Evolutionary conservation across 2,329 filamentous ascomycete genomes (phyloP).

Genomic region (Xylaria sp.): DNA sequence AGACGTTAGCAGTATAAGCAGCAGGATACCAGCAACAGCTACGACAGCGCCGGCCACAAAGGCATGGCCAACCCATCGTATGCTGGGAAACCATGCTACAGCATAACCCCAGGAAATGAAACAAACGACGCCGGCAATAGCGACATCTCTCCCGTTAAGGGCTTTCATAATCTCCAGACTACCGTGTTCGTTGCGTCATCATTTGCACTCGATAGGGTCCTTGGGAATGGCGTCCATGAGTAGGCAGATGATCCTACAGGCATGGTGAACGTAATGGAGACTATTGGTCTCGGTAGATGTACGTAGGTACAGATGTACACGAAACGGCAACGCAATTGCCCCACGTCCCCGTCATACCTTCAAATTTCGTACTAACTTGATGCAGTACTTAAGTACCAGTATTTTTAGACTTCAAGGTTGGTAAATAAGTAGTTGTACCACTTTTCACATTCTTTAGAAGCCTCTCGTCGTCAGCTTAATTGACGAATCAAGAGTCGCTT

Average conservation of each 20-base stretch:
- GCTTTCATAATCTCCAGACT: constrained; percentile 64
- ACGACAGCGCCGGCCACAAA: constrained; percentile 76
- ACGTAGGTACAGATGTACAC: neutral
- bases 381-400: neutral
- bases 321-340: too few species aligned
- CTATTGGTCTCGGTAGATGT: neutral
- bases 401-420: neutral
- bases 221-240: constrained; percentile 3
- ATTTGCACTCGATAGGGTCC: constrained; percentile 38
- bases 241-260: neutral
- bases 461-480: too few species aligned
- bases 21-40: constrained; percentile 65
- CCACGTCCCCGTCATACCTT: too few species aligned
- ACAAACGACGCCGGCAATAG: constrained; percentile 72
- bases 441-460: too few species aligned
- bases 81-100: constrained; percentile 81
- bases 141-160: constrained; percentile 78
- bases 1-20: constrained; percentile 71
- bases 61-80: constrained; percentile 88
- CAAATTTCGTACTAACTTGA: too few species aligned
- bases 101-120: constrained; percentile 91
- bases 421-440: too few species aligned
- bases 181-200: constrained; percentile 52
- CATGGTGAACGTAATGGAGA: constrained; percentile 3
- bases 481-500: too few species aligned